phyloP scores from a whole-genome alignment of 306 rosid genomes.

The Betula pendula region DNA sequence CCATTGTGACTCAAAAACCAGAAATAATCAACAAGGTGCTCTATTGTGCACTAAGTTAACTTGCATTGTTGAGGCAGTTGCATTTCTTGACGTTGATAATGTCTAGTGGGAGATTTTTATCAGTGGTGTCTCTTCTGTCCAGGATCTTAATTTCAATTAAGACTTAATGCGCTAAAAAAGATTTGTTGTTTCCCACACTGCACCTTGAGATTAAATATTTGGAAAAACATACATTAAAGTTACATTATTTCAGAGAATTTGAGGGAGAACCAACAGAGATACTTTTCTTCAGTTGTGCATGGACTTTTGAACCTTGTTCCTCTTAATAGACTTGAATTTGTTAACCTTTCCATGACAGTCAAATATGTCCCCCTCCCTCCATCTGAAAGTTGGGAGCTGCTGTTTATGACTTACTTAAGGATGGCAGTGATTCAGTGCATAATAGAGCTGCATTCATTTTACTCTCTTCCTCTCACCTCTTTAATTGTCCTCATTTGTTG shows the following conservation, averaged over 20 bases:
- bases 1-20: not conserved
- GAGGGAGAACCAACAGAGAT: not conserved
- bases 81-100: not conserved
- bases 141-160: no score
- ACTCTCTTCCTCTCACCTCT: not conserved
- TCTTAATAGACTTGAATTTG: no score
- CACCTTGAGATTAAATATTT: not conserved
- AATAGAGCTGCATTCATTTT: not conserved
- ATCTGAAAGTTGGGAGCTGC: no score
- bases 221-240: not conserved
- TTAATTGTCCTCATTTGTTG: not conserved
- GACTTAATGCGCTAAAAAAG: not conserved
- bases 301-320: not conserved
- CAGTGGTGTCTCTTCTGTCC: no score
- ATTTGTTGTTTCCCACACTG: not conserved
- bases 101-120: not conserved
- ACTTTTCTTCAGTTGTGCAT: not conserved
- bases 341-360: no score
- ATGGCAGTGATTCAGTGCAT: not conserved
- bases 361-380: no score
- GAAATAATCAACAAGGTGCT: conserved; percentile 4
- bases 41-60: not conserved
- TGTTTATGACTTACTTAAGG: not conserved
- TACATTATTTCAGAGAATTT: no score
- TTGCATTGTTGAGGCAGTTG: conserved; percentile 6